Base-by-base conservation (phyloP, 441 rosid species). In the Populus hybrid region DNA sequence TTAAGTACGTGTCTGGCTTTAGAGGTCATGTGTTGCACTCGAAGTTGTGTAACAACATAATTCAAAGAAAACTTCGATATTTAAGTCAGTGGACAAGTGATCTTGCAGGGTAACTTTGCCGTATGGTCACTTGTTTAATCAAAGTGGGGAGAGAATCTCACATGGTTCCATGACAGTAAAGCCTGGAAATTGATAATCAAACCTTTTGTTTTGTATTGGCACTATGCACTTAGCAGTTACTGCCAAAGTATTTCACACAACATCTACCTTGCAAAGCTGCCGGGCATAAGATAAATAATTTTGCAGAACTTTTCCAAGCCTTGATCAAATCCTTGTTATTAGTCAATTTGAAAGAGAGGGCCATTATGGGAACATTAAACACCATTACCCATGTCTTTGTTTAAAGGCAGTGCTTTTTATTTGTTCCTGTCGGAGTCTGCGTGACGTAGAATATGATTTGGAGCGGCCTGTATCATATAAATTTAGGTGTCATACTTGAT, bases 121-220 rank as follows among this genome's bases (percentile, higher is more conserved):
- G 61, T 53, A 16, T 53, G n/a, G 61, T 64, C 40, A 7, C 3
- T 36, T 38, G 4, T 38, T 38, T 45, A 64, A 36, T 74, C 40
- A 16, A 42, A 74, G 65, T 14, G 64, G 68, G 33, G 38, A 21
- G 24, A 3, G 56, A 35, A 16, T 6, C 70, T 76, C 31, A 3
- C 31, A 69, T 76, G 74, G 59, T 9, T 69, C 74, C 78, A 76
- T 76, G 73, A 68, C 73, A 68, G 18, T 11, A 68, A 53, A 76
- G 36, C 24, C 67, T 68, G 12, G 18, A 31, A 6, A 42, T 21
- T 45, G 10, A 31, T 40, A 74, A 38, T 45, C 42, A 68, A 71
- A 59, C 21, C 31, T 31, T 38, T 53, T 14, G 18, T 68, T 76
- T 9, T 7, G 28, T 53, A 12, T n/a, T 68, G 40, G 42, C 77